Evolutionary conservation across 768 basidiomycete species (phyloP).

Genomic region (Termitomyces heimii): DNA sequence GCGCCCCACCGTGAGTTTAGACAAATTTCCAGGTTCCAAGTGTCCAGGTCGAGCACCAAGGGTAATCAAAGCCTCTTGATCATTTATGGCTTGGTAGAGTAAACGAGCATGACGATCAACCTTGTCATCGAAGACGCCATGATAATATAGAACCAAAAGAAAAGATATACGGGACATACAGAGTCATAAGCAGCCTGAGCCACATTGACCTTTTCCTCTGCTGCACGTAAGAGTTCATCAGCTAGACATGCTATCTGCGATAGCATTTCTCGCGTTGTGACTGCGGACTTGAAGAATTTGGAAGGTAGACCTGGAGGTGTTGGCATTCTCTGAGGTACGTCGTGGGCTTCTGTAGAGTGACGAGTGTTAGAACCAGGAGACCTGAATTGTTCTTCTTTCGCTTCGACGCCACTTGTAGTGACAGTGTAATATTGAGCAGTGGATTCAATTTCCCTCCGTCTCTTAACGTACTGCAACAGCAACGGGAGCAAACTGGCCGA

Average conservation of each 20-base stretch:
- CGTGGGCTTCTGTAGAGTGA: not conserved
- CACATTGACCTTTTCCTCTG: slow-evolving; percentile 76
- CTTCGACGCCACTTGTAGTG: not conserved
- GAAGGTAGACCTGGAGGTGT: slow-evolving; percentile 17
- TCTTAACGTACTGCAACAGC: slow-evolving; percentile 40
- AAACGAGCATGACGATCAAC: slow-evolving; percentile 76
- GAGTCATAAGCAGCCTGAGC: slow-evolving; percentile 66
- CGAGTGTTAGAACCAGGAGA: not conserved
- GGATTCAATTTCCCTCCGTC: slow-evolving; percentile 11
- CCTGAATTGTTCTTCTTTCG: not conserved
- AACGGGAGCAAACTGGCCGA: slow-evolving; percentile 34
- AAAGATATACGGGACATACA: slow-evolving; percentile 31
- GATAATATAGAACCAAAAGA: not conserved
- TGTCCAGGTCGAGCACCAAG: slow-evolving; percentile 29
- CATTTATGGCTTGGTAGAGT: slow-evolving; percentile 60
- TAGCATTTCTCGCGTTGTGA: slow-evolving; percentile 45
- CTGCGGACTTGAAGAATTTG: slow-evolving; percentile 20
- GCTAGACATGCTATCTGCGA: slow-evolving; percentile 51
- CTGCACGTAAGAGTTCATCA: slow-evolving; percentile 55
- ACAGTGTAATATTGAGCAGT: not conserved
- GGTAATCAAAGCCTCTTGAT: slow-evolving; percentile 35
- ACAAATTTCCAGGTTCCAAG: slow-evolving; percentile 45
- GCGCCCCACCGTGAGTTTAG: slow-evolving; percentile 55
- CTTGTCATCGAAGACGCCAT: slow-evolving; percentile 28
- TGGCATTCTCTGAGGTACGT: not conserved